A percentile compares a stretch with the other conserved stretches of the same genome.
phyloP scores from a whole-genome alignment of 2,329 filamentous ascomycete genomes.

The Botrytis squamosa region DNA sequence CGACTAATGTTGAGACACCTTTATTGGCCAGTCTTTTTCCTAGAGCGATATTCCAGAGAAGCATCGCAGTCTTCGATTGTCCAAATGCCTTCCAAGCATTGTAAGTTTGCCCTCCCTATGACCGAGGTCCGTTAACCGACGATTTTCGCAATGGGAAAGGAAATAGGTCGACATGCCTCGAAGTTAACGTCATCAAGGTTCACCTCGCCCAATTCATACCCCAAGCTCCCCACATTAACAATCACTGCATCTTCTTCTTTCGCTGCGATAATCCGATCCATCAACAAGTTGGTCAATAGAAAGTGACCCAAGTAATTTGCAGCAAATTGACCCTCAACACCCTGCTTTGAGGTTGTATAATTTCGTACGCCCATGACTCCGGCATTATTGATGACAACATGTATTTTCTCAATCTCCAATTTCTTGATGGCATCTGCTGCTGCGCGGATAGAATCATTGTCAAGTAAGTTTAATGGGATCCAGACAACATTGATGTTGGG shows the following conservation, averaged over 20 bases:
- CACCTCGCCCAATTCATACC: conserved; percentile 41
- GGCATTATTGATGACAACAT: conserved; percentile 47
- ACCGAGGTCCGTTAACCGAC: background rate
- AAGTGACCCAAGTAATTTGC: conserved; percentile 38
- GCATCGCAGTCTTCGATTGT: background rate
- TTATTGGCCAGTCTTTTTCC: background rate
- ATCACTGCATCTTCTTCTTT: conserved; percentile 33
- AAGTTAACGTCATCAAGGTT: conserved; percentile 43
- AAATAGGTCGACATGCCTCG: background rate
- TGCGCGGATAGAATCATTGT: background rate
- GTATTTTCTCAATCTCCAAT: conserved; percentile 39
- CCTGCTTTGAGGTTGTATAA: conserved; percentile 39
- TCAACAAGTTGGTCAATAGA: conserved; percentile 36
- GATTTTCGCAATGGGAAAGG: background rate
- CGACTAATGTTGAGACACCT: background rate
- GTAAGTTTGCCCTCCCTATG: background rate
- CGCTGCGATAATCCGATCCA: conserved; percentile 29
- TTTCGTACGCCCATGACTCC: conserved; percentile 43
- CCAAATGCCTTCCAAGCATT: conserved; percentile 2
- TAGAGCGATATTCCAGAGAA: background rate
- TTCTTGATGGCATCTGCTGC: background rate
- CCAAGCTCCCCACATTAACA: conserved; percentile 43
- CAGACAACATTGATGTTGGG: background rate
- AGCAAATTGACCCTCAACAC: conserved; percentile 40
- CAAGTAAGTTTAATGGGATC: background rate